Conservation (phyloP, 2,329 filamentous ascomycete genomes). For the Talaromyces sp. region DNA sequence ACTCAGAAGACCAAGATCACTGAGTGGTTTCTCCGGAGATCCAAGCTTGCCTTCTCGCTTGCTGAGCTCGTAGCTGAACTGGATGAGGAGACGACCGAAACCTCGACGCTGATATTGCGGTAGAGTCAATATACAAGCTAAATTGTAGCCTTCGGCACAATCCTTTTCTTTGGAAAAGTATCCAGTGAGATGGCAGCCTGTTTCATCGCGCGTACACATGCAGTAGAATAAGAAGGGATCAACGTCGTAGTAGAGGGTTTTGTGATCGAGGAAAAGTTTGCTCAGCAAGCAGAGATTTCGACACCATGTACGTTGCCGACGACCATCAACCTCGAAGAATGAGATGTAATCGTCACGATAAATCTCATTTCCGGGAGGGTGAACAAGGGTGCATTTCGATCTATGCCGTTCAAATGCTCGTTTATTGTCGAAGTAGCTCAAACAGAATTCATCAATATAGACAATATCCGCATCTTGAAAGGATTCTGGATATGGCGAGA, state of each 20-base stretch:
- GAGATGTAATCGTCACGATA: conserved; percentile 87
- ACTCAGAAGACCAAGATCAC: conserved; percentile 84
- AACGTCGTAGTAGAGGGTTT: conserved; percentile 96
- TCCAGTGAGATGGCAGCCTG: conserved; percentile 94
- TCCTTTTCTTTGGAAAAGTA: conserved; percentile 99
- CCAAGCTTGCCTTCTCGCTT: conserved; percentile 93
- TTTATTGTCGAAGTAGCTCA: conserved; percentile 80
- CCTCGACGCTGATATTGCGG: conserved; percentile 95
- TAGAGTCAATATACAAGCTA: conserved; percentile 93
- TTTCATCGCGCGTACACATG: conserved; percentile 86
- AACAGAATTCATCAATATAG: conserved; percentile 95
- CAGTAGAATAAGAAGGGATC: conserved; percentile 97
- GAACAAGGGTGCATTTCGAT: conserved; percentile 80
- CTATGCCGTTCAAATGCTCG: conserved; percentile 82
- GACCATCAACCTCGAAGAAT: conserved; percentile 95
- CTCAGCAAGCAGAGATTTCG: conserved; percentile 94
- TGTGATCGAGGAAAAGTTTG: conserved; percentile 96
- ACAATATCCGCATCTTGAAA: conserved; percentile 87
- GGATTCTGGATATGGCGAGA: conserved; percentile 88
- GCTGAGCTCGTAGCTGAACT: conserved; percentile 94
- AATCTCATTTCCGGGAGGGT: conserved; percentile 96
- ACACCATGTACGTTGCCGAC: conserved; percentile 97
- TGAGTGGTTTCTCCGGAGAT: conserved; percentile 92
- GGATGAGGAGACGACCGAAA: conserved; percentile 86
- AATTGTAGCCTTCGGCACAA: conserved; percentile 92